These are phyloP conservation scores for Saccharomyces pastorianus DNA, from an alignment of 1,139 yeast species.

Conservation along the genomic window DNA sequence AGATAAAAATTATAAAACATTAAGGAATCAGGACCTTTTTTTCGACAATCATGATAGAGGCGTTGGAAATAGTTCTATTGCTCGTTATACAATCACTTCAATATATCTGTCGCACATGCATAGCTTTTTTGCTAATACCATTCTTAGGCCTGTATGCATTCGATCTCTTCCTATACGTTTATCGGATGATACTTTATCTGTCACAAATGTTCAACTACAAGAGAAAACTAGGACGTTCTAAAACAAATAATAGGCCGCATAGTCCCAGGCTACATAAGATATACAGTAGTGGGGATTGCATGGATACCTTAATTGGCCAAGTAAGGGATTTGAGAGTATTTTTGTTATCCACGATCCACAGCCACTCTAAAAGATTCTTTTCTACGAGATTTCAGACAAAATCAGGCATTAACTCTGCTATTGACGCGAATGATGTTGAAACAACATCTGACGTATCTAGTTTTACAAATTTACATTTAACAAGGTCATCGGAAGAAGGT, in stretches of 20 bases:
- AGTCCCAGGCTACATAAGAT: background rate
- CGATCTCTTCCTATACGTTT: slow-evolving; percentile 9
- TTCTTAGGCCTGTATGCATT: slow-evolving; percentile 7
- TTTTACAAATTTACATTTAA: background rate
- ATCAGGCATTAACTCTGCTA: background rate
- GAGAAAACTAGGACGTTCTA: background rate
- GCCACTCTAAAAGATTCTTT: background rate
- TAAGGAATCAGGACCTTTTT: background rate
- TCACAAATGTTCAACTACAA: slow-evolving; percentile 1
- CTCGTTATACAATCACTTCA: slow-evolving; percentile 1
- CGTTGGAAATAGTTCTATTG: background rate
- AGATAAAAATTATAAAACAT: background rate
- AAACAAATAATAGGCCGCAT: background rate
- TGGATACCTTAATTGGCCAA: background rate
- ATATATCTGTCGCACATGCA: slow-evolving; percentile 3
- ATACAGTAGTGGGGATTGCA: background rate
- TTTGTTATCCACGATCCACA: background rate
- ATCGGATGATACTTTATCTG: slow-evolving; percentile 5
- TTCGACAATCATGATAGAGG: background rate
- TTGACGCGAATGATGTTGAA: background rate
- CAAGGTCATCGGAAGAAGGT: background rate
- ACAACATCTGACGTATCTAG: background rate
- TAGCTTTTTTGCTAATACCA: slow-evolving; percentile 5
- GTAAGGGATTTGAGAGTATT: background rate
- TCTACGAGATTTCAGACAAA: background rate